phyloP scores from a whole-genome alignment of 75 land plant species.

The Gnetum montanum region DNA sequence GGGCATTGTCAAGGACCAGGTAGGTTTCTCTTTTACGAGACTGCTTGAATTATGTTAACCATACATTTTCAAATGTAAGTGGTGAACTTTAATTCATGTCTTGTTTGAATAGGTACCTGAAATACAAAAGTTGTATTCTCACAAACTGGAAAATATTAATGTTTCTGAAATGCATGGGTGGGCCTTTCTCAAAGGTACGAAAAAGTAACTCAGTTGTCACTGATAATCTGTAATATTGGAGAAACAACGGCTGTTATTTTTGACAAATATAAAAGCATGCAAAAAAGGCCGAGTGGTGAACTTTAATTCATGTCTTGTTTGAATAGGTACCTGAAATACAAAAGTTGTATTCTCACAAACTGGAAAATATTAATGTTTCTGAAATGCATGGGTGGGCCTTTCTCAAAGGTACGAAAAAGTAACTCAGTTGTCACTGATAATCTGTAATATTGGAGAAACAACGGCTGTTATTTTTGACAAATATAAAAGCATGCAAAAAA shows the following conservation, averaged over 20 bases:
- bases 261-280: no score
- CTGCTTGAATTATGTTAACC: background rate
- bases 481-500: no score
- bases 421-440: no score
- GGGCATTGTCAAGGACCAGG: conserved; percentile 78
- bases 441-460: no score
- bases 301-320: background rate
- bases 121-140: conserved; percentile 41
- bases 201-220: no score
- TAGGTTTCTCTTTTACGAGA: conserved; percentile 5
- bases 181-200: conserved; percentile 71
- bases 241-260: no score
- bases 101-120: conserved; percentile 40
- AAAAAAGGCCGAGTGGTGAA: no score
- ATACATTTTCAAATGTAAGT: no score
- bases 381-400: conserved; percentile 81
- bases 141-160: conserved; percentile 36
- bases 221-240: no score
- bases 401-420: conserved; percentile 52
- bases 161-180: conserved; percentile 59
- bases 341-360: conserved; percentile 31
- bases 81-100: background rate
- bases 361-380: conserved; percentile 41
- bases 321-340: conserved; percentile 51
- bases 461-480: no score